These are phyloP conservation scores for Lablab purpureus DNA, from an alignment of 306 rosid genomes.

Conservation along the genomic window DNA sequence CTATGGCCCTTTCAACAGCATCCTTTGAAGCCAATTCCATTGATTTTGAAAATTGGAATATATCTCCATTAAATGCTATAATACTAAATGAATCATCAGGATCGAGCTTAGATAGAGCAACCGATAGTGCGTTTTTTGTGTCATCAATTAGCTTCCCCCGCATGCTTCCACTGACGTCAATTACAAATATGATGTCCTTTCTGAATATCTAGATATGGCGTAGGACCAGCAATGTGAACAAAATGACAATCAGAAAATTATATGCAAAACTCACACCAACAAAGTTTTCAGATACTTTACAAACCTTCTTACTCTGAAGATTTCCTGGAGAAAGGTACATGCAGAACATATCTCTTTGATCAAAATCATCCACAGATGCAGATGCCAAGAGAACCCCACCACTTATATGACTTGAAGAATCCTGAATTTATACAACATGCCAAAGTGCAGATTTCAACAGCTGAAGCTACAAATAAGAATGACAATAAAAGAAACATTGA, in stretches of 20 bases:
- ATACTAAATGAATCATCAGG: conserved; percentile 78
- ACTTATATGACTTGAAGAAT: conserved; percentile 58
- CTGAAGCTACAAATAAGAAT: conserved; percentile 29
- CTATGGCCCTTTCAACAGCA: conserved; percentile 72
- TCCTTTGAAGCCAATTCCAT: conserved; percentile 76
- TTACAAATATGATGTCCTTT: conserved; percentile 65
- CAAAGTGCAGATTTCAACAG: conserved; percentile 40
- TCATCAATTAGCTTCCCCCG: conserved; percentile 74
- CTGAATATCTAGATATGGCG: conserved; percentile 67
- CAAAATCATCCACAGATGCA: conserved; percentile 65
- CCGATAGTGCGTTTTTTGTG: conserved; percentile 60
- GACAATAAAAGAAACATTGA: conserved; percentile 17
- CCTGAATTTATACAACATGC: conserved; percentile 55
- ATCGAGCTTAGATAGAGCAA: conserved; percentile 71
- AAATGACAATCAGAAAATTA: neutral
- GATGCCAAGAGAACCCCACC: conserved; percentile 71
- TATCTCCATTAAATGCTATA: conserved; percentile 84
- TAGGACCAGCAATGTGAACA: conserved; percentile 35
- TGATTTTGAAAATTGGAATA: conserved; percentile 64
- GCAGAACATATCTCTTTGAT: conserved; percentile 80
- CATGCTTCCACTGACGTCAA: conserved; percentile 94
- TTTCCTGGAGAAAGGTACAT: conserved; percentile 72
- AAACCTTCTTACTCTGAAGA: conserved; percentile 63
- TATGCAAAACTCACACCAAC: neutral
- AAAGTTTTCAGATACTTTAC: conserved; percentile 26